These are phyloP conservation scores for Stygiomarasmius scandens DNA, from an alignment of 1,284 basidiomycete species.

Conservation along the genomic window DNA sequence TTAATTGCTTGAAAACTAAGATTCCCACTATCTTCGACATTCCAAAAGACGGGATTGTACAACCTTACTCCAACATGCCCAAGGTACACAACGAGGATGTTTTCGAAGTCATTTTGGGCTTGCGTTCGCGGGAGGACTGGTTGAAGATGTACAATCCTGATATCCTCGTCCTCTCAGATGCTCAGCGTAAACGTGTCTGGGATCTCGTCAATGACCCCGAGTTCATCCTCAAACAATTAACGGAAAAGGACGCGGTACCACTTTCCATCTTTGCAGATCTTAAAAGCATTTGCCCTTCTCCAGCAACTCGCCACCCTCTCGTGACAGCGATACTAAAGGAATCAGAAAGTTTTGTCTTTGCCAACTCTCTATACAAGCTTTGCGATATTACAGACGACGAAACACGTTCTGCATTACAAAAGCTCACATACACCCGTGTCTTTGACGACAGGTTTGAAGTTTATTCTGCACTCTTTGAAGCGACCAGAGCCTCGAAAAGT, in stretches of 20 bases:
- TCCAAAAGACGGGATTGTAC: slow-evolving; percentile 13
- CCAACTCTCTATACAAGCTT: slow-evolving; percentile 12
- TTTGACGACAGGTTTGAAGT: slow-evolving; percentile 16
- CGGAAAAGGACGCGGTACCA: background rate
- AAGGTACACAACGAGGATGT: slow-evolving; percentile 16
- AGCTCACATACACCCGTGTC: slow-evolving; percentile 20
- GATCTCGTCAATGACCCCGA: slow-evolving; percentile 11
- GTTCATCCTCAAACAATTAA: slow-evolving; percentile 1
- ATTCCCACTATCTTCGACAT: slow-evolving; percentile 16
- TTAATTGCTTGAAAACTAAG: slow-evolving; percentile 14
- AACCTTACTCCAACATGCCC: slow-evolving; percentile 19
- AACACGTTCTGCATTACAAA: slow-evolving; percentile 11
- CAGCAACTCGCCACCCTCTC: slow-evolving; percentile 16
- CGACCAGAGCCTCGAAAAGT: slow-evolving; percentile 11
- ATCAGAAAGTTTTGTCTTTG: slow-evolving; percentile 6
- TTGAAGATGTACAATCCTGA: background rate
- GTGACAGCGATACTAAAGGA: slow-evolving; percentile 10
- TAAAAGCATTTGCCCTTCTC: slow-evolving; percentile 9
- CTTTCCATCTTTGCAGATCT: background rate
- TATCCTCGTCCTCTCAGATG: background rate
- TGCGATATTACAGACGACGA: slow-evolving; percentile 17
- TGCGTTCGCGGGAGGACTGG: slow-evolving; percentile 8
- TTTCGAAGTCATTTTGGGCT: slow-evolving; percentile 13
- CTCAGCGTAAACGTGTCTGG: slow-evolving; percentile 15
- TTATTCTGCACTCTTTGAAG: slow-evolving; percentile 13